phyloP scores from a whole-genome alignment of 2,329 filamentous ascomycete genomes.

The Boeremia lycopersici region DNA sequence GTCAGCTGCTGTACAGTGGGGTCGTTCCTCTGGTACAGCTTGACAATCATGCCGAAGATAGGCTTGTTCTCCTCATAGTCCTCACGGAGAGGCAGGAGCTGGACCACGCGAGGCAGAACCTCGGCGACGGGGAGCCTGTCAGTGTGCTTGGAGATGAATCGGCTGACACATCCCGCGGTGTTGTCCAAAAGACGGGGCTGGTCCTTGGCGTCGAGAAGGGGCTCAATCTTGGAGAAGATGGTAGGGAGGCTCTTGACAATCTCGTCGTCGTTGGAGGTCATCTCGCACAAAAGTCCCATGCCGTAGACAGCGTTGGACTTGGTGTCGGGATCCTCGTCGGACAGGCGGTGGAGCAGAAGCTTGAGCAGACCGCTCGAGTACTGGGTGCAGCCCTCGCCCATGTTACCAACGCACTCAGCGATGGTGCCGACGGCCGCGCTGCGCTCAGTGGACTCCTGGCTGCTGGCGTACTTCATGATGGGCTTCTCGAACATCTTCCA shows the following conservation, averaged over 20 bases:
- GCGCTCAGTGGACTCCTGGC: slow-evolving; percentile 84
- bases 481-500: slow-evolving; percentile 98
- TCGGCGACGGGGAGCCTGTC: slow-evolving; percentile 79
- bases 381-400: slow-evolving; percentile 79
- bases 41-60: slow-evolving; percentile 86
- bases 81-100: slow-evolving; percentile 83
- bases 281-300: slow-evolving; percentile 80
- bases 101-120: slow-evolving; percentile 79
- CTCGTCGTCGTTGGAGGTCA: slow-evolving; percentile 75
- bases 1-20: slow-evolving; percentile 73
- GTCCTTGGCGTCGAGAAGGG: slow-evolving; percentile 76
- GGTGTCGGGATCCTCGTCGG: slow-evolving; percentile 87
- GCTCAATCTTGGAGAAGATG: slow-evolving; percentile 85
- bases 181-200: slow-evolving; percentile 90
- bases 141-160: slow-evolving; percentile 91
- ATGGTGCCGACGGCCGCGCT: slow-evolving; percentile 90
- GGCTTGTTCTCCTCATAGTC: slow-evolving; percentile 97
- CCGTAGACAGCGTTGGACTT: slow-evolving; percentile 97
- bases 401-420: slow-evolving; percentile 86
- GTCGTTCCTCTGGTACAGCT: slow-evolving; percentile 77
- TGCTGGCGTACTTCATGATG: slow-evolving; percentile 84
- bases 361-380: slow-evolving; percentile 79
- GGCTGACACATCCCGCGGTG: slow-evolving; percentile 84
- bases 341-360: slow-evolving; percentile 82
- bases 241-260: slow-evolving; percentile 76